These are phyloP conservation scores for Drechslerella coelobrocha DNA, from an alignment of 2,329 filamentous ascomycete species.

Conservation along the genomic window DNA sequence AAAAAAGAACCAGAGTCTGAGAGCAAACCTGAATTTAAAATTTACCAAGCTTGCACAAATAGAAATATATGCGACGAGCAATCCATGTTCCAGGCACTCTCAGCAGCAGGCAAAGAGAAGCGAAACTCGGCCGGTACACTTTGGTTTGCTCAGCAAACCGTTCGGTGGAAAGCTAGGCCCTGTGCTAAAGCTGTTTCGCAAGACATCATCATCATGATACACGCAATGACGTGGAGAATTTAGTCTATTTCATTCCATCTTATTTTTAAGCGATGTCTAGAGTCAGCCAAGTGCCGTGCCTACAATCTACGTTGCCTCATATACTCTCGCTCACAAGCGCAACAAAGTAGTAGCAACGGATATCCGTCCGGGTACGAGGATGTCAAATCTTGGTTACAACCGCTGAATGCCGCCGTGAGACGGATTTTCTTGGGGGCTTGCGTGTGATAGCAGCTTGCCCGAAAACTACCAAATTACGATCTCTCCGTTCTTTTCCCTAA, in stretches of 20 bases:
- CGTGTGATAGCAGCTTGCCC: too few species aligned
- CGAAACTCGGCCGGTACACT: conserved; percentile 36
- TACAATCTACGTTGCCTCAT: too few species aligned
- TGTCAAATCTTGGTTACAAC: conserved; percentile 35
- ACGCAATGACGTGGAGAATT: conserved; percentile 33
- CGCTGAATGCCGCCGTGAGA: conserved; percentile 32
- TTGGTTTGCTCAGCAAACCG: conserved; percentile 40
- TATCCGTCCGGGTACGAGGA: conserved; percentile 19
- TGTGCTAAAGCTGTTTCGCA: too few species aligned
- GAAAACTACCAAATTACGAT: neutral
- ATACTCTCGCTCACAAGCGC: neutral
- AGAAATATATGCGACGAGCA: conserved; percentile 20
- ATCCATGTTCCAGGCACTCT: conserved; percentile 38
- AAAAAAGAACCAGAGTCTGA: conserved; percentile 41
- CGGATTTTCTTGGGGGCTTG: conserved; percentile 12
- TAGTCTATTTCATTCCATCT: too few species aligned
- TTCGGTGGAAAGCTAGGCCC: too few species aligned
- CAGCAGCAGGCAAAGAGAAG: too few species aligned
- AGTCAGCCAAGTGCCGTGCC: too few species aligned
- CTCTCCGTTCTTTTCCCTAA: too few species aligned
- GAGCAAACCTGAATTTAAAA: conserved; percentile 30
- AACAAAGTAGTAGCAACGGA: conserved; percentile 5
- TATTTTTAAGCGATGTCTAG: too few species aligned
- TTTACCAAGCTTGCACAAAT: neutral
- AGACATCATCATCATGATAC: neutral